Evolutionary conservation across 805 yeast genomes (phyloP), one percentile per base, ranked within the genome.

Genomic region (Lipomyces yamanashiensis): DNA sequence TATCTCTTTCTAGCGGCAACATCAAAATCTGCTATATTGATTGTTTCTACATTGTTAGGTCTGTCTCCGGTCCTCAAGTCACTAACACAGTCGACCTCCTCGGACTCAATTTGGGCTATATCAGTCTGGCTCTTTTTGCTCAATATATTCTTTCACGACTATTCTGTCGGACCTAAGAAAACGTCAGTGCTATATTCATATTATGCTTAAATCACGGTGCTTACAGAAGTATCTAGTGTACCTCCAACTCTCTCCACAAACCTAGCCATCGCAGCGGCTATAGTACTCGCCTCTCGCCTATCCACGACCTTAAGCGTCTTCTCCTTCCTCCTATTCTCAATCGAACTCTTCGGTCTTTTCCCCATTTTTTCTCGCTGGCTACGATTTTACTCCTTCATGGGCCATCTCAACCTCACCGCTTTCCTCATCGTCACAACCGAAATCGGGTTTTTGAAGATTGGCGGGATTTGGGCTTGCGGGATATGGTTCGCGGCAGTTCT

Each of bases 31-130:
- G 83, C 90, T 1, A 62, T 85, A 2, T 77, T 95, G 34, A 87
- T 92, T 12, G 81, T 87, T 1, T 83, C 92, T 63, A 83, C 89
- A 2, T 78, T 92, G 47, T 78, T 91, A 48, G 86, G 95, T 0
- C 79, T 93, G 49, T 89, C 98, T 0, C 99, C 99, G 0, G 93
- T 95, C 0, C 81, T 95, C 55, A 88, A 90, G 70, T 91, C 97
- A 0, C 80, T 95, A 49, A 91, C 97, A 0, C 85, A 86, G 71
- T 88, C 97, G 0, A 91, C 97, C 0, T 85, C 97, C 0, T 88
- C 95, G 0, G 98, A 95, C 77, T 90, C 97, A 15, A 91, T 95
- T 64, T 93, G 98, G 98, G 92, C 96, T 0, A 76, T 95, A 4
- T 85, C 96, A 7, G 85, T 87, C 53, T 88, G 97, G 86, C 78